phyloP scores from a whole-genome alignment of 2,329 filamentous ascomycete genomes.

The Arthrocladium fulminans region DNA sequence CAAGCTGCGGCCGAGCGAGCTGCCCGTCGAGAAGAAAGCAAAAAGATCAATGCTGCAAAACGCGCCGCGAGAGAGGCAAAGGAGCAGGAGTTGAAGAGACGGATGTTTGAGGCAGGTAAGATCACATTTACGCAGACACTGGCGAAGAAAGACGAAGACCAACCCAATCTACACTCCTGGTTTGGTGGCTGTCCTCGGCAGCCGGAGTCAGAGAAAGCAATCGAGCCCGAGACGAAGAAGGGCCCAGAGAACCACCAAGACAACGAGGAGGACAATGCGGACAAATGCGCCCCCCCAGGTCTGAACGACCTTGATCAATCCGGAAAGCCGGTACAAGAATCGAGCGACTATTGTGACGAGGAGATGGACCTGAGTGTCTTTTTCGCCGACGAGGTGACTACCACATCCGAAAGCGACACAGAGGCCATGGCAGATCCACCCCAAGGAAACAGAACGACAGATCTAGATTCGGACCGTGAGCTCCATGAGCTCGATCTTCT shows the following conservation, averaged over 20 bases:
- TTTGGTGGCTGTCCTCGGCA: slow-evolving; percentile 7
- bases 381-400: not conserved
- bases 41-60: slow-evolving; percentile 14
- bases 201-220: not conserved
- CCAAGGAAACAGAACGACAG: not conserved
- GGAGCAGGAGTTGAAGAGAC: slow-evolving; percentile 15
- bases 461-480: not conserved
- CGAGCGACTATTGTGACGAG: not conserved
- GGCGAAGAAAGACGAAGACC: slow-evolving; percentile 8
- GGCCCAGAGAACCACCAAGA: not conserved
- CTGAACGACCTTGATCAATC: not conserved
- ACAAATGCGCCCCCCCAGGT: not conserved
- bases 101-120: slow-evolving; percentile 20
- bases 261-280: not conserved
- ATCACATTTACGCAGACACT: slow-evolving; percentile 9
- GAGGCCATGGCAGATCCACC: not conserved
- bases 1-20: slow-evolving; percentile 19
- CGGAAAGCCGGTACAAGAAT: not conserved
- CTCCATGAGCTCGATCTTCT: not conserved
- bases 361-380: not conserved
- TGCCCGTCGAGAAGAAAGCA: slow-evolving; percentile 16
- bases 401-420: not conserved
- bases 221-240: not conserved
- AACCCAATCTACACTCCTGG: slow-evolving; percentile 8
- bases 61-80: slow-evolving; percentile 18